phyloP scores from a whole-genome alignment of 225 moss, liverwort and hornwort species.

The Marchantia polymorpha region DNA sequence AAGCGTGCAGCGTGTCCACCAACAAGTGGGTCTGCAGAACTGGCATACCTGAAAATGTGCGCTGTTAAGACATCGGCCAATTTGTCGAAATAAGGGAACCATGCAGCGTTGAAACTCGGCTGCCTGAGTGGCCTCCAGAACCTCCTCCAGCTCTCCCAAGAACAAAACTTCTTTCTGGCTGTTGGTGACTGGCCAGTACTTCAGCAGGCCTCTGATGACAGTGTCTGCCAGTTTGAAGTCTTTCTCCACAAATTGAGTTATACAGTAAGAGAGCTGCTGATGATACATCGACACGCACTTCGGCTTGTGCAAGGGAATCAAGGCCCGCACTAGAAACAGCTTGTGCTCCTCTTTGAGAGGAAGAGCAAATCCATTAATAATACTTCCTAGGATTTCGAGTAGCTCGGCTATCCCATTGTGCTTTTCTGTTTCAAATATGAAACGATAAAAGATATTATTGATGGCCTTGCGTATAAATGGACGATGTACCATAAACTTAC shows the following conservation, averaged over 20 bases:
- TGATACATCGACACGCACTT: slow-evolving; percentile 62
- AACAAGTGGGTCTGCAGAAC: neutral
- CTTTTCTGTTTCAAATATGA: slow-evolving; percentile 65
- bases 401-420: slow-evolving; percentile 63
- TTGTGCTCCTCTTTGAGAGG: slow-evolving; percentile 63
- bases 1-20: neutral
- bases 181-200: slow-evolving; percentile 64
- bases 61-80: slow-evolving; percentile 90
- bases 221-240: slow-evolving; percentile 60
- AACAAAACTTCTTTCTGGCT: slow-evolving; percentile 69
- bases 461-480: slow-evolving; percentile 63
- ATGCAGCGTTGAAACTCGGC: slow-evolving; percentile 98
- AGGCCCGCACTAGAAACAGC: slow-evolving; percentile 55
- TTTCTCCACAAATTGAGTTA: slow-evolving; percentile 62
- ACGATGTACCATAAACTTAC: slow-evolving; percentile 66
- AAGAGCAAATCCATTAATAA: slow-evolving; percentile 60
- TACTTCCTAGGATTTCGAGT: slow-evolving; percentile 61
- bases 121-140: slow-evolving; percentile 93
- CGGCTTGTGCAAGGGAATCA: slow-evolving; percentile 61
- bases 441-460: slow-evolving; percentile 64
- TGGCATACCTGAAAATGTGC: slow-evolving; percentile 84
- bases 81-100: slow-evolving; percentile 88
- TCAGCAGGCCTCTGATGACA: slow-evolving; percentile 51
- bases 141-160: slow-evolving; percentile 92
- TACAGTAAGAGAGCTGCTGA: slow-evolving; percentile 60